Evolutionary conservation across 495 filamentous ascomycete species (phyloP), one percentile per base, ranked within the genome.

Genomic region (Neurospora sp.): DNA sequence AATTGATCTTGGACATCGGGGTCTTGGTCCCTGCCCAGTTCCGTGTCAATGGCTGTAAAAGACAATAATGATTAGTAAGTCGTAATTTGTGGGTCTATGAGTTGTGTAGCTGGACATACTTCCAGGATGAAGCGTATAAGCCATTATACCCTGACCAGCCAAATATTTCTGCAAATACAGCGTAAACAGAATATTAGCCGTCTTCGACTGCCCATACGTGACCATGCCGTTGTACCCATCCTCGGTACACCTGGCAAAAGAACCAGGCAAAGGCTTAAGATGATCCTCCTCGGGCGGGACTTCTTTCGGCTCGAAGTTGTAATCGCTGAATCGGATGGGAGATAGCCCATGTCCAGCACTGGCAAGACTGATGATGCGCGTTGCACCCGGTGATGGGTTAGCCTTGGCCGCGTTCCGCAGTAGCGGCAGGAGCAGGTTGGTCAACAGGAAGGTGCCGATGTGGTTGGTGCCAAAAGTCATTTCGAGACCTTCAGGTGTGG

Each of bases 111-210:
- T 40, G 39, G 8, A 76, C 78, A 37, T 75, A 83, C 83, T 81
- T 53, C 87, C 87, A 3, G 86, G 87, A 72, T 89, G 84, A 40
- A 86, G 70, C 44, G 80, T 80, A 44, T 84, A 84, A 0, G 84
- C 78, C 41, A 75, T 71, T 2, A 87, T 78, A 3, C 83, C 82
- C 20, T 73, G 69, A 4, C 68, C 40, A 1, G 75, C 48, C 48
- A 86, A 71, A 22, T 81, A 79, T 16, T 80, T 71, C 39, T 86
- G 83, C 39, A 89, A 75, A 3, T 83, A 83, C 10, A 84, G 45
- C 8, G 87, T 86, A 69, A 89, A 88, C 48, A 90, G 72, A n/a
- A 90, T 82, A 72, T 89, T 90, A 37, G 88, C 89, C 40, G 88
- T 85, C 79, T 90, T 90, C 70, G 86, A 87, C 71, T 87, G 83